Conservation (phyloP, 306 rosid genomes). For the Cicer cuneatum region DNA sequence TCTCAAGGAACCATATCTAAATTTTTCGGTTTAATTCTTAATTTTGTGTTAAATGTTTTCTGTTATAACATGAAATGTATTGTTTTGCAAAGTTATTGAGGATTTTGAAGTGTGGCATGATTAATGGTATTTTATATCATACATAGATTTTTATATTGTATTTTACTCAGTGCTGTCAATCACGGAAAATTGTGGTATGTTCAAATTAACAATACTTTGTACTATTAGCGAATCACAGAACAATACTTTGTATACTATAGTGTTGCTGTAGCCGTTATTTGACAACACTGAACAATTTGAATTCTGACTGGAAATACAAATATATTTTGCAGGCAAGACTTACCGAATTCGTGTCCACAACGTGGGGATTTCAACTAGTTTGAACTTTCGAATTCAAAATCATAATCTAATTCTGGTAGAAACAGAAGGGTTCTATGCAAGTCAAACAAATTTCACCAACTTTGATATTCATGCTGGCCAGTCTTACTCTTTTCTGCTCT, state of each 20-base stretch:
- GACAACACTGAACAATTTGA: neutral
- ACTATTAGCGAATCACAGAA: too few species aligned
- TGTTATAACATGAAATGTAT: neutral
- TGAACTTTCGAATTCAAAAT: constrained; percentile 88
- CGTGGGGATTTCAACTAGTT: constrained; percentile 81
- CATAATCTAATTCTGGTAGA: constrained; percentile 78
- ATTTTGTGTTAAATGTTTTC: constrained; percentile 14
- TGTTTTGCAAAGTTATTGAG: neutral
- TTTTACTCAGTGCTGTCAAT: too few species aligned
- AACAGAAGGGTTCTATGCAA: constrained; percentile 77
- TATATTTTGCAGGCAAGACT: constrained; percentile 76
- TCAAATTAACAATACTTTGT: too few species aligned
- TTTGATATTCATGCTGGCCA: constrained; percentile 93
- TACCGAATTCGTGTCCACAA: constrained; percentile 84
- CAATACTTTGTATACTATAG: too few species aligned
- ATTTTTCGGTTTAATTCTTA: neutral
- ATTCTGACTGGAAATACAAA: constrained; percentile 10
- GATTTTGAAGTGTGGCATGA: neutral
- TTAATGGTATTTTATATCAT: too few species aligned
- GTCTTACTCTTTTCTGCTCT: constrained; percentile 77
- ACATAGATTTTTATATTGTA: too few species aligned
- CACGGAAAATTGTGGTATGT: too few species aligned
- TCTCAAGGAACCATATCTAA: neutral
- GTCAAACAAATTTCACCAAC: constrained; percentile 65
- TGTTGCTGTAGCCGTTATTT: too few species aligned